A percentile compares a stretch with the other conserved stretches of the same genome.
Conservation (phyloP, 495 filamentous ascomycete genomes). For the Trichoderma virens region DNA sequence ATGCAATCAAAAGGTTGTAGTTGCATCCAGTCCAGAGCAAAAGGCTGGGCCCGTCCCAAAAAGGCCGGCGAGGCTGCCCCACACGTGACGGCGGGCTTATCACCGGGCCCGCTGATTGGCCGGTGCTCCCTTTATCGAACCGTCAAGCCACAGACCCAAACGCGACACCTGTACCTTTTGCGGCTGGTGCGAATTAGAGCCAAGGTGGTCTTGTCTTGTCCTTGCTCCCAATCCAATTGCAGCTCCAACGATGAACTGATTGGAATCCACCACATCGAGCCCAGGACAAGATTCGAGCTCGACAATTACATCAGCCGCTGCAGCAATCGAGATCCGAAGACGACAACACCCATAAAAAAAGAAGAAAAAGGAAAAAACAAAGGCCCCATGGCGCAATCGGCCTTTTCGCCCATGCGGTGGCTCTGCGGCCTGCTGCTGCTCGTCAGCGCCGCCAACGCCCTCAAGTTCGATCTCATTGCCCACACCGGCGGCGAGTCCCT, state of each 20-base stretch:
- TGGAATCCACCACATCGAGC: no score
- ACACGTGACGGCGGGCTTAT: background rate
- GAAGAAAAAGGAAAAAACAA: constrained; percentile 10
- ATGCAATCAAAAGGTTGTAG: background rate
- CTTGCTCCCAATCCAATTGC: background rate
- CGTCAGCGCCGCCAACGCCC: constrained; percentile 57
- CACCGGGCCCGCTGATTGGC: background rate
- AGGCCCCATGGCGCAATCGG: constrained; percentile 5
- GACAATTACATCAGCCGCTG: no score
- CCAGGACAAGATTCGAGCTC: background rate
- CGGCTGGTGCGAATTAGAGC: background rate
- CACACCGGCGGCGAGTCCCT: constrained; percentile 47
- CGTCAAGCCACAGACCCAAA: background rate
- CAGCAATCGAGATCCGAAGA: no score
- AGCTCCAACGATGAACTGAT: no score
- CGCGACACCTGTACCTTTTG: constrained; percentile 4
- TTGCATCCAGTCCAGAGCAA: background rate
- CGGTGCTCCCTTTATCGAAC: background rate
- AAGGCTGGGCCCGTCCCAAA: background rate
- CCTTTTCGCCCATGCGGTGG: constrained; percentile 36
- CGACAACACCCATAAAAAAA: background rate
- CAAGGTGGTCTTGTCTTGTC: constrained; percentile 1
- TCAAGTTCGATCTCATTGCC: constrained; percentile 90
- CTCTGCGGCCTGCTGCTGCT: constrained; percentile 43
- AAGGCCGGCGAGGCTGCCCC: constrained; percentile 5